Evolutionary conservation across 768 basidiomycete species (phyloP), one percentile per base, ranked within the genome.

Genomic region (Paxillus involutus): DNA sequence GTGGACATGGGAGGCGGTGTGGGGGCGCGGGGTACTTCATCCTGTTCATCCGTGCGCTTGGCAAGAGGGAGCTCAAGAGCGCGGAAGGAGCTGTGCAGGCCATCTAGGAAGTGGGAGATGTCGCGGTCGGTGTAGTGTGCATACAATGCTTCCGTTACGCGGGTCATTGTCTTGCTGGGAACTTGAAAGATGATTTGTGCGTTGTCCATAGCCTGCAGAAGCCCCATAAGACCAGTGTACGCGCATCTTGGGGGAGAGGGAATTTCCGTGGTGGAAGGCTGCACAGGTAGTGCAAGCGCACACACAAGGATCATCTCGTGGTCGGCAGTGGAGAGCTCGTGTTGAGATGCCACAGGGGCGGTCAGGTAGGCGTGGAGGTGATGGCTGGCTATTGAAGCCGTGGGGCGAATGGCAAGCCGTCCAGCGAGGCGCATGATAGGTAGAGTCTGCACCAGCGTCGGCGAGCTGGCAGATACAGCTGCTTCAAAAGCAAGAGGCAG

Each of bases 321-420:
- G 37, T 84, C 82, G 7, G 67, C 57, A 0, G 59, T 3, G 1
- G 61, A 56, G 42, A 85, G 71, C 4, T 71, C 67, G 29, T 41
- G 55, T 40, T 47, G 45, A 0, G 64, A 64, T 65, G 16, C 62
- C 60, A 57, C 57, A 47, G 59, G 72, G 65, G 76, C 64, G n/a
- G 70, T 57, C 51, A 69, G 69, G 61, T 83, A 85, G 12, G 78
- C 63, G 35, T 80, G 70, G 30, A 86, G 65, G 55, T 77, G 70
- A 49, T 71, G 68, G 7, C 69, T 65, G 2, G 75, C 73, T 16
- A 78, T 70, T 37, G 66, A 65, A 0, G 67, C 61, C 4, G 68
- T 58, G 0, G 74, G 68, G 37, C 69, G 61, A 36, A 76, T 58
- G 24, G 71, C 71, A 24, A 76, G 61, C n/a, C 44, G 58, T 10